Evolutionary conservation across 306 rosid genomes (phyloP), one percentile per base, ranked within the genome.

Genomic region (Sicyos edulis): DNA sequence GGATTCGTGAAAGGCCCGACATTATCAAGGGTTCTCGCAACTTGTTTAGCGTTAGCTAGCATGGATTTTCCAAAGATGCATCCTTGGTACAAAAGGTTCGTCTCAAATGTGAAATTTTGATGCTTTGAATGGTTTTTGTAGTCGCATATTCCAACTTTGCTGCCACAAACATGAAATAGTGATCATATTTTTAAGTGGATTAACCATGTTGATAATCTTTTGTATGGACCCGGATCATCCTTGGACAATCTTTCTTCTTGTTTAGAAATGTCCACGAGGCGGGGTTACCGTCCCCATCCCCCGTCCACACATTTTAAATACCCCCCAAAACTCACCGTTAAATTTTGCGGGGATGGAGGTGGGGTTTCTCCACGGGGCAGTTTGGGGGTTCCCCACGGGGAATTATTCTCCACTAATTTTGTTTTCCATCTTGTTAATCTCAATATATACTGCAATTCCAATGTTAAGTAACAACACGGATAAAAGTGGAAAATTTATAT

Each of bases 1-100:
- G 62, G 95, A 74, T 6, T 34, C 13, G 17, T 56, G 76, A 72
- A 54, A 54, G 1, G 47, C 74, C 12, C 10, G 20, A 29, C 44
- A 7, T 2, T 32, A 14, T n/a, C 70, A 7, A 44, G 17, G 34
- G 0, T 19, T 19, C 32, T 0, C 13, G 34, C 1, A 1, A 19
- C 54, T 1, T 32, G 32, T 16, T 21, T 63, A 34, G 40, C 5
- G 9, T 42, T 42, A 65, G 21, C 8, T 11, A 65, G 53, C 34
- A 65, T 0, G 5, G 32, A 20, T 65, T 37, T 65, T n/a, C 24
- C 13, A 4, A 13, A 8, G 24, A 37, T 63, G 26, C 26, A 63
- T 63, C 69, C 51, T n/a, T 37, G 69, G 24, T 37, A 37, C 2
- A 7, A 62, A 16, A 47, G 47, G 49, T 62, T 34, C 8, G 50